Evolutionary conservation across 805 yeast genomes (phyloP).

Genomic region (Cyberlindnera samutprakarnensis): DNA sequence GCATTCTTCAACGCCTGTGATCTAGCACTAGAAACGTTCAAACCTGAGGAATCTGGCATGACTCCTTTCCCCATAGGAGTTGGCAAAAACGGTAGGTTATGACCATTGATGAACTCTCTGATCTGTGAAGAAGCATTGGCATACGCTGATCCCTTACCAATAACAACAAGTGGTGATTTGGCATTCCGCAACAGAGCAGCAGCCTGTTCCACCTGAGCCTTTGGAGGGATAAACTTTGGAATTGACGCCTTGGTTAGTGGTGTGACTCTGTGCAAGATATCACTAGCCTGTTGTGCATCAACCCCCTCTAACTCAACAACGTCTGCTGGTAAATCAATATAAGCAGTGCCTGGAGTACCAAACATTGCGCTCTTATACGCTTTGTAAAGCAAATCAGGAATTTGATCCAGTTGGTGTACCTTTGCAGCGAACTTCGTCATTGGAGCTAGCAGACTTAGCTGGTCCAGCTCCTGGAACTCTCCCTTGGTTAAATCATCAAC

Average conservation of each 20-base stretch:
- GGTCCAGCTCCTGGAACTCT: slow-evolving; percentile 69
- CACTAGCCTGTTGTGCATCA: background rate
- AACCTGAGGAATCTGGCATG: slow-evolving; percentile 37
- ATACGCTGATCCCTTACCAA: slow-evolving; percentile 64
- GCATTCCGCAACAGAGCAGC: slow-evolving; percentile 28
- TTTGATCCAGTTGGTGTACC: slow-evolving; percentile 26
- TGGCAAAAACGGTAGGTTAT: slow-evolving; percentile 51
- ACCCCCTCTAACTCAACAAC: slow-evolving; percentile 28
- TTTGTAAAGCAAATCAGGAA: slow-evolving; percentile 35
- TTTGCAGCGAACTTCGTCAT: slow-evolving; percentile 46
- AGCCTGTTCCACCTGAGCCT: slow-evolving; percentile 27
- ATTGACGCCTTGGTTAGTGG: slow-evolving; percentile 4
- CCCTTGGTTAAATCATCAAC: slow-evolving; percentile 44
- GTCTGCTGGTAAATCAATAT: slow-evolving; percentile 61
- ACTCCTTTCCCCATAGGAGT: slow-evolving; percentile 81
- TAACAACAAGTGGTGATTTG: slow-evolving; percentile 42
- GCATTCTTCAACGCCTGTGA: slow-evolving; percentile 50
- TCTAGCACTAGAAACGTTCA: slow-evolving; percentile 57
- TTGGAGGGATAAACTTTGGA: slow-evolving; percentile 32
- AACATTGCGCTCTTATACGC: slow-evolving; percentile 37
- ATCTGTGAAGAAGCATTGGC: slow-evolving; percentile 33
- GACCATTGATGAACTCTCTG: slow-evolving; percentile 32
- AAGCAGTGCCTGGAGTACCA: slow-evolving; percentile 56
- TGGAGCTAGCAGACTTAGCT: slow-evolving; percentile 39
- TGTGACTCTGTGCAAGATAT: slow-evolving; percentile 2